Evolutionary conservation across 176 grass and related monocot genomes (phyloP).

Genomic region (Bothriochloa decipiens): DNA sequence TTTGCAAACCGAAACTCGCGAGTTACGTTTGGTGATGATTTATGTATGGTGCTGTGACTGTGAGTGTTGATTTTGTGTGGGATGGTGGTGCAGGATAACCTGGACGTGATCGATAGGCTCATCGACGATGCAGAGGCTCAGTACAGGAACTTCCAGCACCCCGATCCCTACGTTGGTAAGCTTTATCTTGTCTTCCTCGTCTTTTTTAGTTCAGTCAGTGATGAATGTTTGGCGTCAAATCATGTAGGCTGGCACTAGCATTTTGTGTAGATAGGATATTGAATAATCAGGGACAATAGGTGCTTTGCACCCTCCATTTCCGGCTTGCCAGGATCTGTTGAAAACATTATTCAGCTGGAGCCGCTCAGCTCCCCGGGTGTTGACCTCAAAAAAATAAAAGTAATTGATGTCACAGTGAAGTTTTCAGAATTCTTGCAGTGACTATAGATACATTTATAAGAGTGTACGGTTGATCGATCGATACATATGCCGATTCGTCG

Average conservation of each 20-base stretch:
- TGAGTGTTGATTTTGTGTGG: constrained; percentile 12
- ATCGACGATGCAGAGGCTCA: constrained; percentile 71
- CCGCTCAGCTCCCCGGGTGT: too few relatives aligned
- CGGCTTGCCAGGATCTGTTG: too few relatives aligned
- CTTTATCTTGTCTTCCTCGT: constrained; percentile 13
- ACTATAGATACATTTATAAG: background rate
- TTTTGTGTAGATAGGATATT: background rate
- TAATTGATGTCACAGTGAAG: background rate
- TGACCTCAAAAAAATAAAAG: too few relatives aligned
- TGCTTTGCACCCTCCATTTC: too few relatives aligned
- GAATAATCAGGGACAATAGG: background rate
- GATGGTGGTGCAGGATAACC: constrained; percentile 60
- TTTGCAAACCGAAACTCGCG: background rate
- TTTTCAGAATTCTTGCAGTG: background rate
- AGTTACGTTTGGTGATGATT: background rate
- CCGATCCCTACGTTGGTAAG: constrained; percentile 98
- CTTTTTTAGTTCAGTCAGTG: background rate
- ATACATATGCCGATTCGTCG: too few relatives aligned
- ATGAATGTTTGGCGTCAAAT: background rate
- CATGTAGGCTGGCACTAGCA: too few relatives aligned
- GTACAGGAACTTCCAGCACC: constrained; percentile 80
- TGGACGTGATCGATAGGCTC: constrained; percentile 86
- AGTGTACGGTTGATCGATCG: too few relatives aligned
- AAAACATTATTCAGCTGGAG: too few relatives aligned
- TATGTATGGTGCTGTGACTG: background rate